Base-by-base conservation (phyloP, 768 basidiomycete species). In the Phylloporus scabripes region DNA sequence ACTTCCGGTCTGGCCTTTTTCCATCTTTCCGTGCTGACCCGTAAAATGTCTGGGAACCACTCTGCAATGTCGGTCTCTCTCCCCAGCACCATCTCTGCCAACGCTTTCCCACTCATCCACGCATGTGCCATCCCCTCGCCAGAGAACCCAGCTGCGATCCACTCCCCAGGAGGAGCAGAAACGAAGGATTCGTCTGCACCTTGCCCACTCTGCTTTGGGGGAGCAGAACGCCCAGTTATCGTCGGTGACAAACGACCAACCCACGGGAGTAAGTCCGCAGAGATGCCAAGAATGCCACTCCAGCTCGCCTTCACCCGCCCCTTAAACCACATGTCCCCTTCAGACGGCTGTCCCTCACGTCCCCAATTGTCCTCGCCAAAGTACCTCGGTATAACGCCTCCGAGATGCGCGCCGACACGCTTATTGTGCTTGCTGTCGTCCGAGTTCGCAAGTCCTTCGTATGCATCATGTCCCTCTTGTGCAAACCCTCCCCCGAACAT, bases 71-170 rank as follows among this genome's bases (percentile, higher is more conserved):
- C 54, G 6, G 59, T 54, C 44, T 64, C 74, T 64, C 44, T 60
- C 7, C 68, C 75, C 7, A 81, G 60, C 9, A 88, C 62, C 83
- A 84, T 83, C 45, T 68, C 65, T 15, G 78, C 82, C 5, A 85
- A 63, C 1, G 80, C 81, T 49, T 74, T 75, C 14, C 80, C 85
- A 45, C 80, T 72, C 69, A 82, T 63, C 82, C 83, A 85, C 0
- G 81, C 83, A 51, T 85, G 79, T 3, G 76, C 77, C 85, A 86
- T 85, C 3, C 85, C 85, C 56, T 88, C 85, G 0, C 85, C 85
- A 2, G 76, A 72, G 60, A 81, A 87, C 15, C 84, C 85, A 3
- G 82, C 84, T 21, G 79, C 73, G 20, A 87, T 76, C 85, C 85
- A 87, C 62, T 87, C 85, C 11, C 83, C 84, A 1, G 81, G 67